Conservation (phyloP, 208 protist genomes). For the Vickermania ingenoplastis region DNA sequence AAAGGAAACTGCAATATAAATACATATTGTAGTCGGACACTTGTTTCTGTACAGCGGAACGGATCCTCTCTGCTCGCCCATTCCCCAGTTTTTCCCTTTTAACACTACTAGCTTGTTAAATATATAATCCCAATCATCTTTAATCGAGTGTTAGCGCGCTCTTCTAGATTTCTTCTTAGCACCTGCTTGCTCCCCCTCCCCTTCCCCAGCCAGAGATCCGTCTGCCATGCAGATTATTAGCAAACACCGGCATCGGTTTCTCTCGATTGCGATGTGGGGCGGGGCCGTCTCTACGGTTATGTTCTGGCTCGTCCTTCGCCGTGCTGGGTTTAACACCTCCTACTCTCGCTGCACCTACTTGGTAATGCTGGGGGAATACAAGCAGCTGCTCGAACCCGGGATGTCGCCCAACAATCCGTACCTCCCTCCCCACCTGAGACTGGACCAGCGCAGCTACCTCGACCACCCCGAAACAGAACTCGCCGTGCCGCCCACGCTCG, state of each 20-base stretch:
- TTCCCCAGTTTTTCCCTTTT: too few species aligned
- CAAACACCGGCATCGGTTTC: constrained; percentile 56
- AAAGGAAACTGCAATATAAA: too few species aligned
- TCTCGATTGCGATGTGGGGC: constrained; percentile 51
- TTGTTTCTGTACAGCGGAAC: too few species aligned
- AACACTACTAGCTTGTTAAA: too few species aligned
- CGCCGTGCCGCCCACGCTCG: constrained; percentile 67
- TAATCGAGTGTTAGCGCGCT: too few species aligned
- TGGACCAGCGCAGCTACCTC: constrained; percentile 67
- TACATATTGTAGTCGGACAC: too few species aligned
- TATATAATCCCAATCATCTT: too few species aligned
- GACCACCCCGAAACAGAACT: constrained; percentile 67
- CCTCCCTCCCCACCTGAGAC: constrained; percentile 70
- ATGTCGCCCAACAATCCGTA: constrained; percentile 58
- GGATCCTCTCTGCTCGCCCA: too few species aligned
- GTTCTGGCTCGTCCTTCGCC: constrained; percentile 71
- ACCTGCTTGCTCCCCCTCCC: too few species aligned
- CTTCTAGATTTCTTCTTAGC: too few species aligned
- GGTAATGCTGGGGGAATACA: constrained; percentile 79
- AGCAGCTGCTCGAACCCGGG: constrained; percentile 63
- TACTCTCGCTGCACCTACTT: constrained; percentile 73
- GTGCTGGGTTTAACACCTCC: constrained; percentile 71
- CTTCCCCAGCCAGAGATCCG: too few species aligned
- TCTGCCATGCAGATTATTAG: constrained; percentile 73
- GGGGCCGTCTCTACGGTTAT: constrained; percentile 50